A percentile compares a stretch with the other conserved stretches of the same genome.
These are phyloP conservation scores for Malus hybrid DNA, from an alignment of 331 rosid species.

Conservation along the genomic window DNA sequence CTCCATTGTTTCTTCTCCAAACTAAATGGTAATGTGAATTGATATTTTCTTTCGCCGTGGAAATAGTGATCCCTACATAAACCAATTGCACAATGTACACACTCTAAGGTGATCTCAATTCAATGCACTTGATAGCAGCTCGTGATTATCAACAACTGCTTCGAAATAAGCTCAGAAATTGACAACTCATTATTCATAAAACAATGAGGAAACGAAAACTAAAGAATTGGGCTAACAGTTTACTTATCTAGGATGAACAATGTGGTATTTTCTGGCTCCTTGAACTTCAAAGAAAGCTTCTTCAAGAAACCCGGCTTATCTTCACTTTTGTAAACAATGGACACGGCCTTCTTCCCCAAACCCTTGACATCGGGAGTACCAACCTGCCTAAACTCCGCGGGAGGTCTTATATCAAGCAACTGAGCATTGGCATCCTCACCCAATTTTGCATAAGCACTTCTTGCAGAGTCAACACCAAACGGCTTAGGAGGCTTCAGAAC, in stretches of 20 bases:
- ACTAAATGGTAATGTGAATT: neutral
- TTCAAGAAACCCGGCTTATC: conserved; percentile 80
- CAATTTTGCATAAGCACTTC: conserved; percentile 66
- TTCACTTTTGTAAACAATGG: conserved; percentile 55
- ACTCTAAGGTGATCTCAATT: neutral
- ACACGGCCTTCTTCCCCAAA: conserved; percentile 62
- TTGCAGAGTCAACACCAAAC: conserved; percentile 85
- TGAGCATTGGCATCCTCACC: conserved; percentile 66
- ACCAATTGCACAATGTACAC: neutral
- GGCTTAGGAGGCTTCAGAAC: conserved; percentile 62
- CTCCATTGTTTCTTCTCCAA: neutral
- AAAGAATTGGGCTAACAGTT: neutral
- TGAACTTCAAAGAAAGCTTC: conserved; percentile 74
- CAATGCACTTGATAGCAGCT: neutral
- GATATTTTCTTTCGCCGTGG: neutral
- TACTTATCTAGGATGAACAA: conserved; percentile 93
- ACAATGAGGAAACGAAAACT: neutral
- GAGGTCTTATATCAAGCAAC: conserved; percentile 76
- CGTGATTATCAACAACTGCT: neutral
- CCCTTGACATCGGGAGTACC: conserved; percentile 71
- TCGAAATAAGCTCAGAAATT: neutral
- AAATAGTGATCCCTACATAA: neutral
- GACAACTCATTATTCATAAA: neutral
- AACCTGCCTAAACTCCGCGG: conserved; percentile 50
- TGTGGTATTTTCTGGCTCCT: conserved; percentile 82